phyloP scores from a whole-genome alignment of 1,284 basidiomycete genomes.

The Trichosporon asahii region DNA sequence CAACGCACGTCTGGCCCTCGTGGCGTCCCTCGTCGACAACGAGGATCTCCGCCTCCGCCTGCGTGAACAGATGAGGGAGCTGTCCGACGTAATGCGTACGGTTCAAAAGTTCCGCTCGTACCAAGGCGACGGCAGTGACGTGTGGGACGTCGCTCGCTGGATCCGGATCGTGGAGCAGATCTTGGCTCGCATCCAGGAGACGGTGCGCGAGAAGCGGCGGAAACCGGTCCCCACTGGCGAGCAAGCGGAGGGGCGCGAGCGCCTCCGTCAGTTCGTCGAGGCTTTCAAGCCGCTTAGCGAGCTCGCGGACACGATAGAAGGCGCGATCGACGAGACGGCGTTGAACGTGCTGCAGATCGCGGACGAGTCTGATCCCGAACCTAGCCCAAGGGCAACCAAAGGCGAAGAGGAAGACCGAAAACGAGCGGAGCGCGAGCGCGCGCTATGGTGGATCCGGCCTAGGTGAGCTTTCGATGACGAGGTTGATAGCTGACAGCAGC shows the following conservation, averaged over 20 bases:
- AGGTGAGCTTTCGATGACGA: slow-evolving; percentile 61
- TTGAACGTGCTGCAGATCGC: slow-evolving; percentile 25
- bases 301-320: slow-evolving; percentile 62
- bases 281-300: slow-evolving; percentile 59
- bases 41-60: slow-evolving; percentile 69
- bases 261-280: slow-evolving; percentile 56
- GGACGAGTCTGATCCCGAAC: slow-evolving; percentile 29
- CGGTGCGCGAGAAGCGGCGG: slow-evolving; percentile 13
- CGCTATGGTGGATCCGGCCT: slow-evolving; percentile 65
- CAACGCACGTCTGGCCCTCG: slow-evolving; percentile 68
- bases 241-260: slow-evolving; percentile 20
- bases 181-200: slow-evolving; percentile 23
- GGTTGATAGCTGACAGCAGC: slow-evolving; percentile 53
- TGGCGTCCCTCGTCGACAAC: slow-evolving; percentile 67
- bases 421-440: slow-evolving; percentile 34
- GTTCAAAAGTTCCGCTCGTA: slow-evolving; percentile 73
- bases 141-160: slow-evolving; percentile 45
- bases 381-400: slow-evolving; percentile 21
- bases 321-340: slow-evolving; percentile 56
- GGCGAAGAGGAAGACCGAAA: slow-evolving; percentile 26
- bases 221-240: background rate
- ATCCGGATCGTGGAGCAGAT: slow-evolving; percentile 36
- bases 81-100: slow-evolving; percentile 72
- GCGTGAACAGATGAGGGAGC: slow-evolving; percentile 58
- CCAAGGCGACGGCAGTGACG: slow-evolving; percentile 62